A percentile compares a stretch with the other conserved stretches of the same genome.
Conservation (phyloP, 495 filamentous ascomycete genomes). For the Penicillium canescens region DNA sequence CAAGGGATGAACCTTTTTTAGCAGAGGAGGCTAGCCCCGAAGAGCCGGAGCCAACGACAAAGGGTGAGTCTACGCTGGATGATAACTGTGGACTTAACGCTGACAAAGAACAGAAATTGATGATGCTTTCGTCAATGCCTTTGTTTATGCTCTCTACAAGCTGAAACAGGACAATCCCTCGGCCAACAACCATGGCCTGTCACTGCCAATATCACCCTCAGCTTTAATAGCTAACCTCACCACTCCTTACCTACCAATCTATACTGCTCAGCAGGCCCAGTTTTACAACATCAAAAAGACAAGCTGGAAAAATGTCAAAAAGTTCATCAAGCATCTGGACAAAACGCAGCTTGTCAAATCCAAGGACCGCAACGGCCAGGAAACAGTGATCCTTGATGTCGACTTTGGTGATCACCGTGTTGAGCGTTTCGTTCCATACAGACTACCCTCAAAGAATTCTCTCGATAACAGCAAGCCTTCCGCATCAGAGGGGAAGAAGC, state of each 20-base stretch:
- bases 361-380: slow-evolving; percentile 66
- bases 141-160: slow-evolving; percentile 62
- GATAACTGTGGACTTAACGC: not conserved
- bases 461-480: slow-evolving; percentile 36
- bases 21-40: slow-evolving; percentile 29
- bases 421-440: slow-evolving; percentile 62
- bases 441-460: slow-evolving; percentile 48
- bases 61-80: slow-evolving; percentile 39
- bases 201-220: slow-evolving; percentile 65
- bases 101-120: slow-evolving; percentile 60
- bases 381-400: slow-evolving; percentile 66
- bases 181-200: slow-evolving; percentile 51
- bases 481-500: slow-evolving; percentile 39
- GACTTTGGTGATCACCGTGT: slow-evolving; percentile 61
- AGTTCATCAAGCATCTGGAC: slow-evolving; percentile 72
- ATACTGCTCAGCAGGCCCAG: slow-evolving; percentile 52
- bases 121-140: slow-evolving; percentile 65
- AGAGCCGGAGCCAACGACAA: slow-evolving; percentile 53
- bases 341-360: slow-evolving; percentile 62
- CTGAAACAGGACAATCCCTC: slow-evolving; percentile 52
- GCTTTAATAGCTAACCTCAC: slow-evolving; percentile 65
- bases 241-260: slow-evolving; percentile 66
- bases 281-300: slow-evolving; percentile 73
- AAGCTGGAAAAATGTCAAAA: slow-evolving; percentile 72
- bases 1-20: slow-evolving; percentile 7